A percentile compares a stretch with the other conserved stretches of the same genome.
Conservation (phyloP, 306 rosid species). For the Oemleria cerasiformis region DNA sequence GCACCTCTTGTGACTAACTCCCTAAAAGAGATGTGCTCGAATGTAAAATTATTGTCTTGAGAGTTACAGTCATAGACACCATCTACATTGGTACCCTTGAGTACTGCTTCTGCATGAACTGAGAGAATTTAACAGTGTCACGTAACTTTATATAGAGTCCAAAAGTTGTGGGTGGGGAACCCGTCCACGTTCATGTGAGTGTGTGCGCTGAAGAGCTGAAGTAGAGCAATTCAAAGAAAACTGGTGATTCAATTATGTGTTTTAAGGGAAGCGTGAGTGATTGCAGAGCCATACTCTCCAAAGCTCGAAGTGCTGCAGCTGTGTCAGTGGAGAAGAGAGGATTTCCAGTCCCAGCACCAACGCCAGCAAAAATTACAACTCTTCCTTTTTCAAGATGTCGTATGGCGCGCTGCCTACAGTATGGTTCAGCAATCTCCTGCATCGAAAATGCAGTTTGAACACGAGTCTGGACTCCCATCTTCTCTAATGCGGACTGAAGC, state of each 20-base stretch:
- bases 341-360: slow-evolving; percentile 48
- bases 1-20: slow-evolving; percentile 47
- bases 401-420: slow-evolving; percentile 47
- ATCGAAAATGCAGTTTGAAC: slow-evolving; percentile 45
- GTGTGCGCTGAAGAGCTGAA: background rate
- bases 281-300: slow-evolving; percentile 35
- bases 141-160: slow-evolving; percentile 9
- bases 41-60: slow-evolving; percentile 49
- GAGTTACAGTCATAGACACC: slow-evolving; percentile 54
- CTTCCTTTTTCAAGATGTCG: slow-evolving; percentile 53
- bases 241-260: background rate
- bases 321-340: slow-evolving; percentile 47
- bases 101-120: slow-evolving; percentile 54
- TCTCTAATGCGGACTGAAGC: slow-evolving; percentile 51
- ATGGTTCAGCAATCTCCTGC: slow-evolving; percentile 55
- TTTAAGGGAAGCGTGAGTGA: background rate
- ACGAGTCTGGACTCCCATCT: slow-evolving; percentile 45
- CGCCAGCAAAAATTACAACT: slow-evolving; percentile 52
- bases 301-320: slow-evolving; percentile 46
- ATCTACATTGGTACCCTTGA: slow-evolving; percentile 50
- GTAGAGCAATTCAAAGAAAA: background rate
- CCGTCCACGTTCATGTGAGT: background rate
- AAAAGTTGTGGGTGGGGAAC: background rate
- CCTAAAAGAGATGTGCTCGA: slow-evolving; percentile 48
- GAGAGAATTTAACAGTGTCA: slow-evolving; percentile 14